Evolutionary conservation across 306 rosid species (phyloP), one percentile per base, ranked within the genome.

Genomic region (Vigna reflexopilosa): DNA sequence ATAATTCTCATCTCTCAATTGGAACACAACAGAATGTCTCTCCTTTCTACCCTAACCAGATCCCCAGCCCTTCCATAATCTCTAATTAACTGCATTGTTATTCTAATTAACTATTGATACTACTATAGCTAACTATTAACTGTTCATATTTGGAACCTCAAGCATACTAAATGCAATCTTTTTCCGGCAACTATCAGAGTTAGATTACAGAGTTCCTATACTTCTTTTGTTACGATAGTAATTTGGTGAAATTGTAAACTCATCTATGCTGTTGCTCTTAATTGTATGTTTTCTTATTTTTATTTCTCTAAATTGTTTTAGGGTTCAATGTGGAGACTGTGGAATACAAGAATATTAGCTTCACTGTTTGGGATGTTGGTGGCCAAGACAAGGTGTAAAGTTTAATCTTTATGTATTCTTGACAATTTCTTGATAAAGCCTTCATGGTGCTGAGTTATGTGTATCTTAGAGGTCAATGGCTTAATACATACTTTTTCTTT

Each of bases 321-420:
- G 99, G 99, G 67, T 95, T 95, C 88, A 95, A 95, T 83, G 99
- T 95, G 85, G 99, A 95, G 89, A 95, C 99, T 11, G 99, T 95
- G 65, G 99, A 95, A 76, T 95, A 95, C 89, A 95, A 95, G 86
- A 95, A 95, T 84, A 95, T 95, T 80, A 95, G 99, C 88, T 95
- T 95, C 94, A 95, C 99, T 1, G 99, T 95, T 65, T 95, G 99
- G 99, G 99, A 95, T 88, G 99, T 95, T 14, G 99, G 99, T 49
- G 99, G 99, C 73, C 99, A 95, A 70, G 99, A 95, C 87, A 95
- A 95, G 99, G 99, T 93, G 68, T 79, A 69, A 48, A 67, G n/a
- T 72, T 83, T 73, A 55, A 75, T 70, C 81, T 70, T 58, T 63
- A 6, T 42, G 38, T 54, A 58, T 73, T 51, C 19, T 50, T 47